Conservation (phyloP, 352 stramenopile species). For the Phytophthora europaea region DNA sequence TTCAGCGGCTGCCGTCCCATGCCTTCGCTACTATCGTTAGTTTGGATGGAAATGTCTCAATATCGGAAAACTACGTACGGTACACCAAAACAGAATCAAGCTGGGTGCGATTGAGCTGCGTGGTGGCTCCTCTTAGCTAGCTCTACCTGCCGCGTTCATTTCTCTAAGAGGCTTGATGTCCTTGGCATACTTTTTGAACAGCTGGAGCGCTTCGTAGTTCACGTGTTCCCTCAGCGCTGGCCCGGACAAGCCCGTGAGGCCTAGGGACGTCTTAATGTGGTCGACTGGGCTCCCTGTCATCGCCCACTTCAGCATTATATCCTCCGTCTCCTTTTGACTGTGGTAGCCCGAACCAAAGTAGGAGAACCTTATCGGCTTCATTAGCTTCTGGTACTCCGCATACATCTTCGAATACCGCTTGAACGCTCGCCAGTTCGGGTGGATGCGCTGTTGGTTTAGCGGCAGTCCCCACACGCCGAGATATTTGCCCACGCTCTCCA, state of each 20-base stretch:
- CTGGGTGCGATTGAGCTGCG: neutral
- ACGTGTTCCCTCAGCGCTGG: neutral
- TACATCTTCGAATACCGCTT: conserved; percentile 8
- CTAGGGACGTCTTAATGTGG: neutral
- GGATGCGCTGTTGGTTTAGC: neutral
- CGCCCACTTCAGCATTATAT: neutral
- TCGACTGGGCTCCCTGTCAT: neutral
- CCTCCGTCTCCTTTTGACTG: neutral
- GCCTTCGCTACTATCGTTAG: neutral
- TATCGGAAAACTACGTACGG: no score
- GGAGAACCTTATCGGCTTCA: neutral
- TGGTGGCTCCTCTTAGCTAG: neutral
- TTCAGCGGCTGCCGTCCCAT: conserved; percentile 41
- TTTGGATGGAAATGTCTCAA: neutral
- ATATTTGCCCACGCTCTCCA: neutral
- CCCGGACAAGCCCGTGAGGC: neutral
- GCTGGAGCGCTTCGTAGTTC: conserved; percentile 1
- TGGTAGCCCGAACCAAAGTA: neutral
- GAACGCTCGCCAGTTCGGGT: conserved; percentile 6
- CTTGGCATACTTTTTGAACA: neutral
- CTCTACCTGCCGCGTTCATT: neutral
- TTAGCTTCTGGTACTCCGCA: neutral
- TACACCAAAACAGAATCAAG: no score
- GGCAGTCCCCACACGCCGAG: neutral
- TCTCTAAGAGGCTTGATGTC: neutral